Evolutionary conservation across 208 protist species (phyloP).

Genomic region (Phytomonas francai): DNA sequence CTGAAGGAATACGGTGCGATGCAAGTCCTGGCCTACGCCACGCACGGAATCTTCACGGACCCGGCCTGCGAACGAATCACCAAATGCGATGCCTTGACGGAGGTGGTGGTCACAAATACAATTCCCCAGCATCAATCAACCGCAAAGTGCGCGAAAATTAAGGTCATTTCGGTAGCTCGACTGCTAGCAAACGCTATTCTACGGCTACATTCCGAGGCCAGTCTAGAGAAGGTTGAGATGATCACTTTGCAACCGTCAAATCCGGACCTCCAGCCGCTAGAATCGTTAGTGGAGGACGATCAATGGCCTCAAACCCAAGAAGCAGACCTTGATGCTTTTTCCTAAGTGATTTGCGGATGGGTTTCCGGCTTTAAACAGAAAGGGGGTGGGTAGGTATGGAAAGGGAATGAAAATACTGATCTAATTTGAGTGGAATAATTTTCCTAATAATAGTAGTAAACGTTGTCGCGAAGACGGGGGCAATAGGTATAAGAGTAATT

Average conservation of each 20-base stretch:
- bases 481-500: not conserved
- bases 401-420: not conserved
- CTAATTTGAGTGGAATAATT: not conserved
- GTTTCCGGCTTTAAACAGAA: not conserved
- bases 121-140: constrained; percentile 73
- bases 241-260: constrained; percentile 11
- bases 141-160: constrained; percentile 72
- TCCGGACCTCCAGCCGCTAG: constrained; percentile 67
- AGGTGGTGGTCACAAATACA: constrained; percentile 91
- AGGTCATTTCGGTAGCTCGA: constrained; percentile 81
- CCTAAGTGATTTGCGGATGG: not conserved
- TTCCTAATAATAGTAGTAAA: not conserved
- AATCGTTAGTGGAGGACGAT: constrained; percentile 77
- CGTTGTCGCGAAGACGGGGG: not conserved
- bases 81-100: constrained; percentile 74
- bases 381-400: not conserved
- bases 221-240: constrained; percentile 49
- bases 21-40: constrained; percentile 89
- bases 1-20: constrained; percentile 91
- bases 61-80: constrained; percentile 90
- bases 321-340: not conserved
- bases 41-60: constrained; percentile 93
- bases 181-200: constrained; percentile 85
- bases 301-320: constrained; percentile 33
- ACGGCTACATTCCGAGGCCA: constrained; percentile 82